Evolutionary conservation across 2,329 filamentous ascomycete species (phyloP).

Genomic region (Claviceps quebecensis): DNA sequence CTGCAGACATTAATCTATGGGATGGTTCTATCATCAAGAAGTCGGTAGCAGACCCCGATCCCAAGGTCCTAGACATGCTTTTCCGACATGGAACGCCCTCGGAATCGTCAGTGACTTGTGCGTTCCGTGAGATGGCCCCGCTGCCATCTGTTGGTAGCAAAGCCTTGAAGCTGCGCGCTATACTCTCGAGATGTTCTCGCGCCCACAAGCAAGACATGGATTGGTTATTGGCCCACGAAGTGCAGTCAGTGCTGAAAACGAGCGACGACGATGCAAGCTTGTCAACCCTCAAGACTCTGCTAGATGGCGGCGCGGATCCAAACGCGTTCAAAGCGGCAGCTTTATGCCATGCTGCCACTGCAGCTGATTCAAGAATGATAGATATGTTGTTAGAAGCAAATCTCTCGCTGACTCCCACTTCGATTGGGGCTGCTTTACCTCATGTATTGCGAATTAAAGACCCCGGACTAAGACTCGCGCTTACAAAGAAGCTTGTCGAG

Average conservation of each 20-base stretch:
- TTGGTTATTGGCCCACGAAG: slow-evolving; percentile 35
- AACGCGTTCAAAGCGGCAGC: slow-evolving; percentile 38
- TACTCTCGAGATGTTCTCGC: slow-evolving; percentile 29
- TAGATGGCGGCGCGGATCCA: slow-evolving; percentile 39
- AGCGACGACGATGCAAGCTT: slow-evolving; percentile 24
- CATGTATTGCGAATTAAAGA: slow-evolving; percentile 37
- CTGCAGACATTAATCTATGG: slow-evolving; percentile 37
- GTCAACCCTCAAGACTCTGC: slow-evolving; percentile 30
- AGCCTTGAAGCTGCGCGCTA: slow-evolving; percentile 32
- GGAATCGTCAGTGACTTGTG: slow-evolving; percentile 27
- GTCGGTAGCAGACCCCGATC: slow-evolving; percentile 30
- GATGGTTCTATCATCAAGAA: slow-evolving; percentile 28
- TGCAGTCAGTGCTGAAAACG: slow-evolving; percentile 26
- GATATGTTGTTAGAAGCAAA: slow-evolving; percentile 32
- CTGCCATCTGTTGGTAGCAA: slow-evolving; percentile 32
- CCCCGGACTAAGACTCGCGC: slow-evolving; percentile 34
- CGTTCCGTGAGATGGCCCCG: slow-evolving; percentile 27
- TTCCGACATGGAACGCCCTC: slow-evolving; percentile 31
- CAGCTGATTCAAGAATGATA: slow-evolving; percentile 28
- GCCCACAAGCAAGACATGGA: slow-evolving; percentile 29
- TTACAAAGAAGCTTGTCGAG: slow-evolving; percentile 35
- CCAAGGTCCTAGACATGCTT: slow-evolving; percentile 32
- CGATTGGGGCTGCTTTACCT: slow-evolving; percentile 36
- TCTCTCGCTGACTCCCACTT: slow-evolving; percentile 23
- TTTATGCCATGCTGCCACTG: slow-evolving; percentile 35